Base-by-base conservation (phyloP, 2,329 filamentous ascomycete genomes). In the Trichoderma gracile region DNA sequence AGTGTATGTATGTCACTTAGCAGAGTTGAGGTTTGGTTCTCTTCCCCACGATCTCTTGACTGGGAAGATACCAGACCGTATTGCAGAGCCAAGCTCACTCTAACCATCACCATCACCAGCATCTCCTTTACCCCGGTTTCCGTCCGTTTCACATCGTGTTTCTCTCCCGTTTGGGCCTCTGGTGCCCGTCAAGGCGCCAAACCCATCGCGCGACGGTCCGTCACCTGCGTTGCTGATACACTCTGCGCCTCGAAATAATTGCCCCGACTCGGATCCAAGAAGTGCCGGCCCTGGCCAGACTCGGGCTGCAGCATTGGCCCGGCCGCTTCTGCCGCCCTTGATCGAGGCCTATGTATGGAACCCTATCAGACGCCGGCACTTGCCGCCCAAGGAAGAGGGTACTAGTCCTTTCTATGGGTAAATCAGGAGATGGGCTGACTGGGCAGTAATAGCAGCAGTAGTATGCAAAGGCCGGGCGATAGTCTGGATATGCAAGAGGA, bases 221-320 rank as follows among this genome's bases (percentile, higher is more conserved):
- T 38, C 46, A 7, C 10, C 33, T 38, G 27, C 3, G n/a, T 5
- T 57, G 46, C 43, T 64, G 61, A 56, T 43, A 64, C 61, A 53
- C 62, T 21, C 12, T 30, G 47, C 59, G 62, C 55, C 40, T 64
- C 55, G 62, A 59, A 64, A 30, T 30, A 21, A 38, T 42, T 46
- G 23, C 47, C 55, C 62, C 55, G 47, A 58, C 54, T 54, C 62
- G 62, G 62, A 59, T 25, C 40, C 30, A 5, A 47, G 30, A 64
- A 46, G 43, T 53, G 62, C 62, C 62, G 61, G 61, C 30, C 33
- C 33, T 17, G 33, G 45, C 43, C 33, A 27, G 50, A 40, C 50
- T 38, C 33, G 33, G 53, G 38, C 45, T 40, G 45, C 53, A 45
- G 52, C 61, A 45, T 33, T 33, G 15, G n/a, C 47, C 49, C 3